Base-by-base conservation (phyloP, 305 asterid genomes). In the Ilex paraguariensis region DNA sequence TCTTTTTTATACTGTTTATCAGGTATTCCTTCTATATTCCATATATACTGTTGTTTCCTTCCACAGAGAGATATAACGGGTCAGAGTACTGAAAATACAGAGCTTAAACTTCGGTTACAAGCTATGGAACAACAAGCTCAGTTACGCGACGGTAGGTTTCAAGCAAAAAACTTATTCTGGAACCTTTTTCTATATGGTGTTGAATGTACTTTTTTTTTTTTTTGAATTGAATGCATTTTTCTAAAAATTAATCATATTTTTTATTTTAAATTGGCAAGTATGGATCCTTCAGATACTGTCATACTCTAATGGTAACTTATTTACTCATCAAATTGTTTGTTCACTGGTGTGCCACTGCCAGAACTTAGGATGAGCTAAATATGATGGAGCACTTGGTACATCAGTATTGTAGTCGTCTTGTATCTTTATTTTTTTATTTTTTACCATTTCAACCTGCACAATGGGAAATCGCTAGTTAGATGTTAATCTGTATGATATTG, bases 51-150 rank as follows among this genome's bases (percentile, higher is more conserved):
- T 28, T 46, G 12, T 53, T 67, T 59, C 63, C 65, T 73, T 70
- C 59, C 73, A 66, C 84, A 90, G 97, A 80, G 97, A 70, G 97
- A 90, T 71, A 85, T 96, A 14, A 70, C 89, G 0, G 96, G 93
- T 54, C 78, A 87, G 61, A 76, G 84, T 50, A 82, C 79, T 33
- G 97, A 90, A 73, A 90, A 90, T 71, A 84, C 96, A 45, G 93
- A 87, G 80, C 97, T 90, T 71, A 90, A 90, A 83, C 85, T 90
- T 63, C 83, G 93, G 62, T 75, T 90, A 73, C 97, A 87, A 77
- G 89, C 97, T 68, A 90, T 90, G 95, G 96, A 90, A 79, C 96
- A 90, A 63, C 97, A 90, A 80, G 96, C 96, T 77, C 95, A 90
- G 63, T 62, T 90, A 69, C 97, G 95, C n/a, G 96, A 90, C 67